Conservation (phyloP, 352 stramenopile species). For the Phytophthora idaei region DNA sequence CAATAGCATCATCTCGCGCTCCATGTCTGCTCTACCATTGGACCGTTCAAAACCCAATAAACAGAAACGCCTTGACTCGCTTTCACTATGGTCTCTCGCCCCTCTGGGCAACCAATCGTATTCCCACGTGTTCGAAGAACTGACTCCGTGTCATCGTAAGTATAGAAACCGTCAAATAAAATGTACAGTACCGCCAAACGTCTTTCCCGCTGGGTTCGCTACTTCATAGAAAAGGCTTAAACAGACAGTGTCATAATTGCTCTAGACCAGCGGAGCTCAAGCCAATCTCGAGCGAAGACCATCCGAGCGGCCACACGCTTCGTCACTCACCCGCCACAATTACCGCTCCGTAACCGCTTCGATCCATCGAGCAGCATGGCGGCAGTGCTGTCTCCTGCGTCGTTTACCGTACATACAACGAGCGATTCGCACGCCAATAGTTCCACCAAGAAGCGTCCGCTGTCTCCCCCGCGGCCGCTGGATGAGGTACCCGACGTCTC, state of each 20-base stretch:
- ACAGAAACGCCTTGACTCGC: conserved; percentile 9
- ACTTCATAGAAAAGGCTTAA: conserved; percentile 23
- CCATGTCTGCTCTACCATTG: not conserved
- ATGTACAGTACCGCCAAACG: conserved; percentile 1
- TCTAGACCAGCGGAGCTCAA: conserved; percentile 21
- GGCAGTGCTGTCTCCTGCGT: conserved; percentile 27
- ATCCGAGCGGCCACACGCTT: conserved; percentile 12
- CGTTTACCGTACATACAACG: conserved; percentile 25
- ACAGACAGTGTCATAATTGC: conserved; percentile 23
- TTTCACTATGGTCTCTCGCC: conserved; percentile 2
- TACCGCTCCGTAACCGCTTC: not conserved
- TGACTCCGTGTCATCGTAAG: conserved; percentile 16
- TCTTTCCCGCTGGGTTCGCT: conserved; percentile 19
- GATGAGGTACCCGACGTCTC: conserved; percentile 28
- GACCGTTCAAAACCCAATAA: conserved; percentile 8
- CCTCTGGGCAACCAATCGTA: conserved; percentile 12
- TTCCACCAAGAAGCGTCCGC: conserved; percentile 36
- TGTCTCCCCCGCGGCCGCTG: conserved; percentile 29
- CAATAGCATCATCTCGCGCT: not conserved
- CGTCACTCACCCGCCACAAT: conserved; percentile 22
- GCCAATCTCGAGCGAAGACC: conserved; percentile 13
- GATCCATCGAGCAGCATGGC: conserved; percentile 26
- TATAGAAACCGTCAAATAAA: conserved; percentile 23
- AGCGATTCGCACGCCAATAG: conserved; percentile 6
- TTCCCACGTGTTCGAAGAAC: conserved; percentile 8